Evolutionary conservation across 306 rosid species (phyloP).

Genomic region (Cercis canadensis): DNA sequence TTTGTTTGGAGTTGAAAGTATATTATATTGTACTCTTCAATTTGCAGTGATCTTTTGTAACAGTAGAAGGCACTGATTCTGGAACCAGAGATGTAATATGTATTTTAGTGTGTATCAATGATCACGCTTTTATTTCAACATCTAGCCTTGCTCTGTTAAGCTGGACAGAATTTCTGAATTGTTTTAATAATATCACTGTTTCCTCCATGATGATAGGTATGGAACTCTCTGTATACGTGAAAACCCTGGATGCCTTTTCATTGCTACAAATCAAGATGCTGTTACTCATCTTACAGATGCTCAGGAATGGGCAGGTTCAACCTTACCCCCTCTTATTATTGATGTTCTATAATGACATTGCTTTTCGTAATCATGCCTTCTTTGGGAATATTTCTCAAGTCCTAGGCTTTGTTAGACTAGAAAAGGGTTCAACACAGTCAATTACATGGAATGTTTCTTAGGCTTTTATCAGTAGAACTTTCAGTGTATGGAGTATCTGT

Average conservation of each 20-base stretch:
- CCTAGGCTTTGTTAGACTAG: not conserved
- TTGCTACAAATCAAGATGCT: constrained; percentile 97
- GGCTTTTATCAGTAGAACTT: not conserved
- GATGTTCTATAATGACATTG: constrained; percentile 20
- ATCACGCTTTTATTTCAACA: constrained; percentile 12
- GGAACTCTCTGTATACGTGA: constrained; percentile 96
- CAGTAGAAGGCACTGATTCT: too few species aligned
- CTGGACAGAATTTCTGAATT: not conserved
- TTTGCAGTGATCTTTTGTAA: too few species aligned
- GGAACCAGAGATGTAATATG: not conserved
- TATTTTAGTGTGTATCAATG: not conserved
- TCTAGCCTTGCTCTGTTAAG: constrained; percentile 16
- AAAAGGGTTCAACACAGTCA: constrained; percentile 16
- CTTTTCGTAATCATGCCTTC: not conserved
- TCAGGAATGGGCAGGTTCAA: constrained; percentile 99
- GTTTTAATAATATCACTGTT: constrained; percentile 9
- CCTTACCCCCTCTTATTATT: constrained; percentile 31
- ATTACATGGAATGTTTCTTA: not conserved
- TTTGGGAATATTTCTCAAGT: too few species aligned
- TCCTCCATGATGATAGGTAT: constrained; percentile 57
- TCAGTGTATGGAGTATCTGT: not conserved
- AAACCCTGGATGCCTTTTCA: constrained; percentile 99
- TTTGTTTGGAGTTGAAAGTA: too few species aligned
- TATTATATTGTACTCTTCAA: too few species aligned
- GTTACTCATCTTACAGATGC: constrained; percentile 99